Conservation (phyloP, 2,329 filamentous ascomycete species). For the Pyrenochaeta sp. region DNA sequence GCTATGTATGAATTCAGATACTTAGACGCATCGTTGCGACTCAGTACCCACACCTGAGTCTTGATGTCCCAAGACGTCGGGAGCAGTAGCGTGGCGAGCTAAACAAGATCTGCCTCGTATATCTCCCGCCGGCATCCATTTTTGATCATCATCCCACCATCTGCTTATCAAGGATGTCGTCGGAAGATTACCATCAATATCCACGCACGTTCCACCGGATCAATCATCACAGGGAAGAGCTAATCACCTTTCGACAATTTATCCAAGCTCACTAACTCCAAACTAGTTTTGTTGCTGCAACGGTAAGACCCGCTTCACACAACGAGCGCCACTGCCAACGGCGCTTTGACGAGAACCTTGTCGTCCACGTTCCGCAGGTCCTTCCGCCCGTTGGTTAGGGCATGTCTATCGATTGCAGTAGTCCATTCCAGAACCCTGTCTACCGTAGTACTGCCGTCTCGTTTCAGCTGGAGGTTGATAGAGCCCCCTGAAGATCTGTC, state of each 20-base stretch:
- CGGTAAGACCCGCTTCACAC: slow-evolving; percentile 6
- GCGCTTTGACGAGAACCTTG: slow-evolving; percentile 18
- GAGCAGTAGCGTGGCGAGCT: slow-evolving; percentile 7
- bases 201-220: too few relatives aligned
- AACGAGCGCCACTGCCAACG: slow-evolving; percentile 12
- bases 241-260: slow-evolving; percentile 11
- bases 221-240: slow-evolving; percentile 1
- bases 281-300: slow-evolving; percentile 6
- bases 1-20: too few relatives aligned
- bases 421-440: too few relatives aligned
- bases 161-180: background rate
- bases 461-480: too few relatives aligned
- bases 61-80: background rate
- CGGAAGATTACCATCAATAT: too few relatives aligned
- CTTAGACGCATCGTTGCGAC: too few relatives aligned
- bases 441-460: too few relatives aligned
- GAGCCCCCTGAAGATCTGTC: too few relatives aligned
- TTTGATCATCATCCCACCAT: slow-evolving; percentile 1
- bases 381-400: slow-evolving; percentile 7
- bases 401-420: background rate
- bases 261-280: slow-evolving; percentile 16
- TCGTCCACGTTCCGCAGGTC: slow-evolving; percentile 20
- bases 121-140: slow-evolving; percentile 3
- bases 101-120: slow-evolving; percentile 1
- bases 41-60: too few relatives aligned